Base-by-base conservation (phyloP, 768 basidiomycete genomes). In the Auricularia sp. region DNA sequence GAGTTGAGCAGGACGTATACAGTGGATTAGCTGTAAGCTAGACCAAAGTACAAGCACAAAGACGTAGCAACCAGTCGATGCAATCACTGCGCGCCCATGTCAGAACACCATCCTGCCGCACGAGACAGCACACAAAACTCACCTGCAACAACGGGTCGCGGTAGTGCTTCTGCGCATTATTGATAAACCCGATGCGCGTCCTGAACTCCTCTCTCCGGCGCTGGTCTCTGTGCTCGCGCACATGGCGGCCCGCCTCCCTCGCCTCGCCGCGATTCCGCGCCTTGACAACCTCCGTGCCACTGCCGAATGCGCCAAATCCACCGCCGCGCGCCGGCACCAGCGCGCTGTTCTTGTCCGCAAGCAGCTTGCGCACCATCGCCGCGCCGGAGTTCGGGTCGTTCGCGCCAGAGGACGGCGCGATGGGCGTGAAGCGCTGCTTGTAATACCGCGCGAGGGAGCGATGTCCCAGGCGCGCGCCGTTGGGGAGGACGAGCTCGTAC, bases 181-280 rank as follows among this genome's bases (percentile, higher is more conserved):
- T 81, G 36, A 84, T 83, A 73, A 87, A 91, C 0, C 77, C 92
- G 12, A 96, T 83, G 66, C 82, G 85, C 5, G 92, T 93, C 77
- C 87, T 92, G 81, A 93, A 93, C 42, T 88, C 84, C 71, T 96
- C 90, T 66, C 83, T 82, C 61, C 84, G 79, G 69, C 79, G 84
- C 72, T 90, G 86, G 72, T 97, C 95, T 67, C 88, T 80, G 77
- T 89, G 90, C 71, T 93, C 89, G 63, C 86, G 80, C 1, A 91
- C 83, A 74, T 95, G 91, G 58, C 91, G 82, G 14, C 88, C 92
- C 23, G 96, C 96, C 74, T 98, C 89, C 68, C 84, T 83, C 14
- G 97, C 97, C 77, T 98, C 96, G 2, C 97, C 97, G n/a, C 82
- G 82, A 77, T 98, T 98, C 62, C 93, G 81, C 23, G 93, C 96